Base-by-base conservation (phyloP, 768 basidiomycete species). In the Hypsizygus marmoreus region DNA sequence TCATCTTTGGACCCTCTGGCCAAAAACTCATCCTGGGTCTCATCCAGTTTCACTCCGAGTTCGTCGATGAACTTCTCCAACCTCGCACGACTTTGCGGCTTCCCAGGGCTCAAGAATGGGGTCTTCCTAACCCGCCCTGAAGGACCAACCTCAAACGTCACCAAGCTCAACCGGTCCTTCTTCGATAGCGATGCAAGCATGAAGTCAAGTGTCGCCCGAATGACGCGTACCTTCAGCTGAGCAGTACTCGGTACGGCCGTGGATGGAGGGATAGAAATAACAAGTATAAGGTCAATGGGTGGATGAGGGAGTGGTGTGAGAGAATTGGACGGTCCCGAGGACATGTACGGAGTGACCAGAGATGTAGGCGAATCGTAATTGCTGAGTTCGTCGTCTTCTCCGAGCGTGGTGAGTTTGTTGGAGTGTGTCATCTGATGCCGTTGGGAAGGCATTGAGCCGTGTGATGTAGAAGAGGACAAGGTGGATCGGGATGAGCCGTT, bases 101-200 rank as follows among this genome's bases (percentile, higher is more conserved):
- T 81, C 2, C 88, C 88, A 2, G 82, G 69, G 46, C 74, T 79
- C 61, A 99, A 68, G 73, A 95, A 97, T 13, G 95, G 95, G n/a
- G 95, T 97, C 70, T 90, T 93, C 51, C 93, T 76, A 26, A 98
- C 88, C 44, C 75, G 72, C 0, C 94, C 94, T 1, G 83, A 86
- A 7, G 78, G 57, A 11, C 95, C 95, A 6, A 91, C 86, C 62
- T 97, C 91, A 54, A 94, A 98, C 0, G 94, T 94, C 19, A 98
- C 93, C 55, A 98, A 59, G 53, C 90, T 90, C 48, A 99, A 59
- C 4, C 97, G 80, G 59, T 97, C 97, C 57, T 77, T 82, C 13
- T 75, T 69, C 4, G 86, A 83, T 43, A 97, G 65, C 7, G 87
- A 84, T 11, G 85, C 83, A 32, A 97, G 68, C 40, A 91, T 64